phyloP scores from a whole-genome alignment of 768 basidiomycete genomes.

The Naematelia aurantialba region DNA sequence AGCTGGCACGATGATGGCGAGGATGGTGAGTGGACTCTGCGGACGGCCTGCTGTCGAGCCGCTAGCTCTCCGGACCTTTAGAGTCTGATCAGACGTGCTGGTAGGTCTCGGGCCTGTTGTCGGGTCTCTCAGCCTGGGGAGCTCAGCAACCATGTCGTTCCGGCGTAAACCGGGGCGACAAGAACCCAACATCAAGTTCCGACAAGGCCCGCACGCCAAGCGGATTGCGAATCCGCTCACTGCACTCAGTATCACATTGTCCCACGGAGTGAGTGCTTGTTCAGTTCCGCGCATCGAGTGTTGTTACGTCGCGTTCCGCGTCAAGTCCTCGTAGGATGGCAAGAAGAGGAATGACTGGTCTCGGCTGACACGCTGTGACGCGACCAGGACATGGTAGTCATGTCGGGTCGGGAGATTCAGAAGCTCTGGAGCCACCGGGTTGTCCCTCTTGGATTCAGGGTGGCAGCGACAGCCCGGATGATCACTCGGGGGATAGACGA shows the following conservation, averaged over 20 bases:
- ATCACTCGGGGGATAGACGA: too few species aligned
- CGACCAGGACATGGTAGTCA: conserved; percentile 42
- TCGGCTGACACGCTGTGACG: too few species aligned
- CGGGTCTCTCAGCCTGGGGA: conserved; percentile 41
- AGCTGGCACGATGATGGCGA: conserved; percentile 50
- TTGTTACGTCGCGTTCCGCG: too few species aligned
- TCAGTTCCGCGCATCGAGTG: neutral
- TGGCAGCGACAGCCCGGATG: conserved; percentile 32
- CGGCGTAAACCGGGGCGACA: conserved; percentile 23
- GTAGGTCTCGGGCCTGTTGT: conserved; percentile 44
- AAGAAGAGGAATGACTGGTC: too few species aligned
- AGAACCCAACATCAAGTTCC: neutral
- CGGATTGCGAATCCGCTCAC: neutral
- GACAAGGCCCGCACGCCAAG: neutral
- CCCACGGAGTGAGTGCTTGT: conserved; percentile 35
- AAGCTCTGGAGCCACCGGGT: conserved; percentile 35
- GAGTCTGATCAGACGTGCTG: neutral
- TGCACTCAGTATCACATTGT: conserved; percentile 26
- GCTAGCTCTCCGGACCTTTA: neutral
- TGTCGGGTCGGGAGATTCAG: conserved; percentile 35
- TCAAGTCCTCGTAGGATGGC: too few species aligned
- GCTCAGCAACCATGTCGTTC: conserved; percentile 44
- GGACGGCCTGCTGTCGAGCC: too few species aligned
- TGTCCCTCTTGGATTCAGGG: conserved; percentile 27
- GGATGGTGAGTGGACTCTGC: conserved; percentile 24